phyloP scores from a whole-genome alignment of 2,329 filamentous ascomycete species.

The Nemania sp. region DNA sequence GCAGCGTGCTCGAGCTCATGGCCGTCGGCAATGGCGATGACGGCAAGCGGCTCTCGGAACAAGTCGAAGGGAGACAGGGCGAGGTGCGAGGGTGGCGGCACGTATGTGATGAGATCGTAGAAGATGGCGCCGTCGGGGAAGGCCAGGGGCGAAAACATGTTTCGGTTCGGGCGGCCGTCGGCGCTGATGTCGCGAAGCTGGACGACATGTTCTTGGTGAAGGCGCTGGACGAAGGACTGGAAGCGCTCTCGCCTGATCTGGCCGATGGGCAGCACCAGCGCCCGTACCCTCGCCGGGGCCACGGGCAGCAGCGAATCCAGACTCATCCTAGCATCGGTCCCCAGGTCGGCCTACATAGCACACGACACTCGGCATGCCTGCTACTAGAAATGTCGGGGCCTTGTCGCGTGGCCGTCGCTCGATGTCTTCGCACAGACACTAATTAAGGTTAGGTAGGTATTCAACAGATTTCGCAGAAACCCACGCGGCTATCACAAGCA shows the following conservation, averaged over 20 bases:
- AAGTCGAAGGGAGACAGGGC: constrained; percentile 87
- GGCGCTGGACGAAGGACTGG: constrained; percentile 72
- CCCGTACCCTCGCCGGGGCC: constrained; percentile 88
- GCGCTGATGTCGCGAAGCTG: constrained; percentile 84
- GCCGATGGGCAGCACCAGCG: constrained; percentile 83
- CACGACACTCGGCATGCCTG: constrained; percentile 35
- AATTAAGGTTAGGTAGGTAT: no score
- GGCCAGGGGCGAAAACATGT: constrained; percentile 89
- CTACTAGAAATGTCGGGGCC: background rate
- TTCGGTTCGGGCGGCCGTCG: constrained; percentile 82
- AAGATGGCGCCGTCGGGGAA: constrained; percentile 85
- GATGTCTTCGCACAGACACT: no score
- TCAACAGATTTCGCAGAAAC: no score
- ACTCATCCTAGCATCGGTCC: constrained; percentile 69
- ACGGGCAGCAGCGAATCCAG: constrained; percentile 88
- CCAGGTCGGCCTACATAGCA: constrained; percentile 32
- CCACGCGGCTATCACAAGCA: no score
- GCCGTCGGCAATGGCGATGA: constrained; percentile 86
- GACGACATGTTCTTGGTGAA: constrained; percentile 79
- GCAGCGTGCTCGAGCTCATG: constrained; percentile 62
- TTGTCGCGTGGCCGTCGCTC: no score
- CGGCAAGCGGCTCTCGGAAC: constrained; percentile 79
- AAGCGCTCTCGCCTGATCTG: constrained; percentile 84
- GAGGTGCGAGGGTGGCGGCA: constrained; percentile 77
- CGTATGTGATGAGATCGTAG: constrained; percentile 82